Evolutionary conservation across 257 asterid species (phyloP).

Genomic region (Solanum gracilifrons): DNA sequence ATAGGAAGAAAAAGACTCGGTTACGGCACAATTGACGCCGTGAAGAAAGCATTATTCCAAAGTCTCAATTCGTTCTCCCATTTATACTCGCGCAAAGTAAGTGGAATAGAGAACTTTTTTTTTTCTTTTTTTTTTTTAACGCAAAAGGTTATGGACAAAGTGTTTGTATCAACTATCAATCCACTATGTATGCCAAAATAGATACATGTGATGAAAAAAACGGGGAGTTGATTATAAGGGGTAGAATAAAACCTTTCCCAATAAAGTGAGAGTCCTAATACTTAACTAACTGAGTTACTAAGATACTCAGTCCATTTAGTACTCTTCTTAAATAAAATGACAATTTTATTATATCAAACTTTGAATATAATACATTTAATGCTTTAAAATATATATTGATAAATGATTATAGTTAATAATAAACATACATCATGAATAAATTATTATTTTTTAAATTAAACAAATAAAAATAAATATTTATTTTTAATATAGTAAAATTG

Average conservation of each 20-base stretch:
- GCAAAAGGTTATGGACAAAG: not conserved
- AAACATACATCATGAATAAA: too few species aligned
- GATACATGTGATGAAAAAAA: too few species aligned
- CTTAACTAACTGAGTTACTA: too few species aligned
- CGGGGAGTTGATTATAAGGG: not conserved
- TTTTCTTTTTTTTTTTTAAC: not conserved
- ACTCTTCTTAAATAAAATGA: too few species aligned
- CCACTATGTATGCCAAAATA: not conserved
- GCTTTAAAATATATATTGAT: too few species aligned
- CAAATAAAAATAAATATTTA: too few species aligned
- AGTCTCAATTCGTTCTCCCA: not conserved
- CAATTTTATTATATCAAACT: not conserved
- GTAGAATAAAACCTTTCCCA: too few species aligned
- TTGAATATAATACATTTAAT: too few species aligned
- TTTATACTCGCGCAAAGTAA: not conserved
- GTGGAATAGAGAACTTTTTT: too few species aligned
- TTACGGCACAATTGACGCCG: not conserved
- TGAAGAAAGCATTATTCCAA: not conserved
- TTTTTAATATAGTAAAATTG: not conserved
- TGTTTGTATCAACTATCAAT: not conserved
- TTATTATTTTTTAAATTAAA: too few species aligned
- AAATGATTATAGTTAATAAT: too few species aligned
- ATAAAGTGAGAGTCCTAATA: not conserved
- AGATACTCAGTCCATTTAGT: not conserved
- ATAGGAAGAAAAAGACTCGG: not conserved